Base-by-base conservation (phyloP, 2,329 filamentous ascomycete genomes). In the Penicillium sp. region DNA sequence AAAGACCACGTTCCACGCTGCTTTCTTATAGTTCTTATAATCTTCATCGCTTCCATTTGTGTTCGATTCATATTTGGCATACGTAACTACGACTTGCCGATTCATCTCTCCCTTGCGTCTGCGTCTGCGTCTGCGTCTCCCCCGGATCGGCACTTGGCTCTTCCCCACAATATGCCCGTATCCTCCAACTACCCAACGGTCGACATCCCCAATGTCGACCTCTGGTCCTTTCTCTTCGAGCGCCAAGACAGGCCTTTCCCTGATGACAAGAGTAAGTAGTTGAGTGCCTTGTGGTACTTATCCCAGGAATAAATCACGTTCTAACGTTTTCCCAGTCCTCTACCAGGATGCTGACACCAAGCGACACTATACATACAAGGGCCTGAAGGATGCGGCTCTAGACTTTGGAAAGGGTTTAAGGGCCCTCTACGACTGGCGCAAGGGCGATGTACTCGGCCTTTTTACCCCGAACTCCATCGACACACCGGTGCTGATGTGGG, bases 381-480 rank as follows among this genome's bases (percentile, higher is more conserved):
- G 89, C 55, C 72, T 88, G 49, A 84, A 81, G 60, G 75, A 76
- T 53, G 76, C 81, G 13, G 86, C 89, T 1, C 71, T 83, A 33
- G 80, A 83, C n/a, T 95, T 96, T 58, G 91, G 89, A 44, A 83
- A 85, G 56, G 91, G 88, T 0, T 78, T 97, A 18, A 84, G 83
- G 63, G 81, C 85, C 24, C 70, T 77, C 20, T 92, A 85, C 79
- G 78, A 83, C 43, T 95, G 90, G 87, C 78, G 83, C 59, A 90
- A 87, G 65, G 87, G 88, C 62, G 88, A 96, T 66, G 88, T 93
- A 1, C 77, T 96, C 20, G 87, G 81, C 9, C 77, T 95, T 46
- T 95, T 86, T 75, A 85, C 88, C 3, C 88, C 90, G 25, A 96
- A 97, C 68, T 84, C 80, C 67, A 86, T 96, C 65, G 91, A 96